Evolutionary conservation across 2,329 filamentous ascomycete species (phyloP).

Genomic region (Trichoderma afroharzianum): DNA sequence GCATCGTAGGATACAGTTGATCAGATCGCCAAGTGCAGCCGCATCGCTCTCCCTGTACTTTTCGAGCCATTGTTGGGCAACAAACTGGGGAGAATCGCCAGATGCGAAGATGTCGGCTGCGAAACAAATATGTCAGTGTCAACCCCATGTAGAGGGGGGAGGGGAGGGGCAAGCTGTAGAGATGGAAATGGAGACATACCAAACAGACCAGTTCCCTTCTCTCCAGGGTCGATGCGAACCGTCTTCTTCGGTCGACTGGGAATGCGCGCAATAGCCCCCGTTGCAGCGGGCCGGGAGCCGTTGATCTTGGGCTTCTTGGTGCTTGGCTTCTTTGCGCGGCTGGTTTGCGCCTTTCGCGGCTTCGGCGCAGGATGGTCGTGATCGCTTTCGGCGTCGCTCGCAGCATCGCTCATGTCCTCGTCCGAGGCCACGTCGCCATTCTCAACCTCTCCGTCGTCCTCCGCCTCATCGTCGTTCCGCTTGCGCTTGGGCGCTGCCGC

Average conservation of each 20-base stretch:
- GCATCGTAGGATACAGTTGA: constrained; percentile 65
- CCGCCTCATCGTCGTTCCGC: constrained; percentile 47
- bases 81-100: constrained; percentile 52
- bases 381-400: constrained; percentile 45
- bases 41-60: constrained; percentile 54
- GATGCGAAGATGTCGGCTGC: constrained; percentile 62
- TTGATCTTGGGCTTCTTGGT: constrained; percentile 64
- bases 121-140: constrained; percentile 1
- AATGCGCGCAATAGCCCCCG: constrained; percentile 40
- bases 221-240: constrained; percentile 48
- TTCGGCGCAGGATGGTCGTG: constrained; percentile 38
- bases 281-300: constrained; percentile 41
- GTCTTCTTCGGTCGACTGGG: constrained; percentile 56
- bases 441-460: constrained; percentile 42
- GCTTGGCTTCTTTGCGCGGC: constrained; percentile 53
- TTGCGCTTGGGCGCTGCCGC: constrained; percentile 55
- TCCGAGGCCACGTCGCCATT: constrained; percentile 48
- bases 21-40: constrained; percentile 56
- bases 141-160: constrained; percentile 17
- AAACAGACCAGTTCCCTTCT: constrained; percentile 53
- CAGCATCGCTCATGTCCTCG: constrained; percentile 43
- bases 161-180: constrained; percentile 20
- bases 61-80: constrained; percentile 58
- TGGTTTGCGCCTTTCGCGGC: constrained; percentile 40
- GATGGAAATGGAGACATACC: constrained; percentile 38